A percentile compares a stretch with the other conserved stretches of the same genome.
These are phyloP conservation scores for Diaporthe humulicola DNA, from an alignment of 2,329 filamentous ascomycete species.

Conservation along the genomic window DNA sequence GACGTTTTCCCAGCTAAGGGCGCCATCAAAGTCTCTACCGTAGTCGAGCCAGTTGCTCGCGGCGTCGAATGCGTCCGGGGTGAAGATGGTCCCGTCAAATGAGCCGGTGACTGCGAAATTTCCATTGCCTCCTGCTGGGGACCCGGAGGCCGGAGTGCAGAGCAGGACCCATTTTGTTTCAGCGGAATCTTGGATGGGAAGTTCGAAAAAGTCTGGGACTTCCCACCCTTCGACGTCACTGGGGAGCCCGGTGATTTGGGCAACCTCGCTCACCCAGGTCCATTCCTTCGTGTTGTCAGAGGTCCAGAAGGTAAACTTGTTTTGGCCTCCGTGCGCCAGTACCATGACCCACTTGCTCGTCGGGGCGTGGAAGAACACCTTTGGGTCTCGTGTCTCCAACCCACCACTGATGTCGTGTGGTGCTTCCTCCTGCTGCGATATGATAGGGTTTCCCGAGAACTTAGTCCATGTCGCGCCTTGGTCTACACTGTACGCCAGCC, in stretches of 20 bases:
- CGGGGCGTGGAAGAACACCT: background rate
- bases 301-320: background rate
- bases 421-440: background rate
- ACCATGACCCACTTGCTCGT: background rate
- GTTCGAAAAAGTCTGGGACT: background rate
- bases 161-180: background rate
- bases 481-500: background rate
- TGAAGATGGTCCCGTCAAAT: background rate
- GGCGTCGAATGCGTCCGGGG: background rate
- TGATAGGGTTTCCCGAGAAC: background rate
- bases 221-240: background rate
- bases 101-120: background rate
- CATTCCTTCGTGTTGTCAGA: background rate
- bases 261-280: constrained; percentile 1
- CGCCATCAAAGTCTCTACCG: background rate
- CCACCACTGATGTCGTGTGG: background rate
- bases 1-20: background rate
- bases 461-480: background rate
- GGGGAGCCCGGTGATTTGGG: background rate
- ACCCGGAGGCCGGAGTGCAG: background rate
- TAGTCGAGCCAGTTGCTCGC: background rate
- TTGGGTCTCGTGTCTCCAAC: background rate
- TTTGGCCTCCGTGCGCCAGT: background rate
- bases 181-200: background rate
- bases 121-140: background rate